Conservation (phyloP, 768 basidiomycete species). For the Lactarius hengduanensis region DNA sequence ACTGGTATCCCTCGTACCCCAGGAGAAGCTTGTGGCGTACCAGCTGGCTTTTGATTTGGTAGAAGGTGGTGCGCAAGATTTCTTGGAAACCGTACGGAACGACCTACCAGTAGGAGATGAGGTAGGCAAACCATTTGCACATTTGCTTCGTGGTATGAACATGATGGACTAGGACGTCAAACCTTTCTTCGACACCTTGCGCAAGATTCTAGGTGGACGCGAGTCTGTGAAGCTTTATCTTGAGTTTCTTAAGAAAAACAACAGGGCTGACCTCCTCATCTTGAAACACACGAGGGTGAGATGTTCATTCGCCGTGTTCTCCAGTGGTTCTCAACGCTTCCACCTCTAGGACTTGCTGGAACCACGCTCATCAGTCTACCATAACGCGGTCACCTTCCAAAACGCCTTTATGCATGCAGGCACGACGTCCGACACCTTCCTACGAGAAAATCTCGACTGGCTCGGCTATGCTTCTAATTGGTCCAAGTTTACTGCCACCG, state of each 20-base stretch:
- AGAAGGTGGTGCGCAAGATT: constrained; percentile 93
- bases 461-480: constrained; percentile 93
- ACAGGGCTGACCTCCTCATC: constrained; percentile 88
- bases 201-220: constrained; percentile 83
- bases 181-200: constrained; percentile 68
- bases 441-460: constrained; percentile 97
- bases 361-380: constrained; percentile 93
- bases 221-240: constrained; percentile 91
- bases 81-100: constrained; percentile 71
- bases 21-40: constrained; percentile 78
- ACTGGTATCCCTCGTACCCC: constrained; percentile 65
- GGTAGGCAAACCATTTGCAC: constrained; percentile 41
- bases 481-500: constrained; percentile 98
- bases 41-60: constrained; percentile 96
- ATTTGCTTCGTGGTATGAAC: not conserved
- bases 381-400: constrained; percentile 92
- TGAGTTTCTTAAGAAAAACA: constrained; percentile 93
- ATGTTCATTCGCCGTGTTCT: constrained; percentile 59
- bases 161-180: constrained; percentile 48
- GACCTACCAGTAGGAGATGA: constrained; percentile 66
- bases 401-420: constrained; percentile 99
- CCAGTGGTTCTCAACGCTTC: constrained; percentile 49
- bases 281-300: constrained; percentile 88
- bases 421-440: constrained; percentile 90
- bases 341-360: constrained; percentile 78